Base-by-base conservation (phyloP, 2,329 filamentous ascomycete species). In the Colletotrichum ledebouriae region DNA sequence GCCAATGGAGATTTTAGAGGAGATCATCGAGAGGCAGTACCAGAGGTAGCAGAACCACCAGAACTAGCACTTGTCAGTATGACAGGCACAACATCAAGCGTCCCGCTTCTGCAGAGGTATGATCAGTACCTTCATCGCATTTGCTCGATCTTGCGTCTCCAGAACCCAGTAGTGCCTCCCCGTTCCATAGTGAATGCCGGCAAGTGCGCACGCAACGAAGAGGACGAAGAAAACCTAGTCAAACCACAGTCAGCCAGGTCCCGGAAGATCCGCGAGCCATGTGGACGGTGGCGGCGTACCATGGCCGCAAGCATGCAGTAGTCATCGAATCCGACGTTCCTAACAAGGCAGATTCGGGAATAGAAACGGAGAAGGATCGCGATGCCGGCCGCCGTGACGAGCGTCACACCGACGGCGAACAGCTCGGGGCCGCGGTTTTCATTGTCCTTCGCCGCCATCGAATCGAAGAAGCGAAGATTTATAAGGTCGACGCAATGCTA, bases 1-100 rank as follows among this genome's bases (percentile, higher is more conserved):
- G 20, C 73, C 71, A 42, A 75, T 74, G 13, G 74, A 75, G 12
- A 75, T 72, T 53, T 75, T 76, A 11, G 77, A 78, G 11, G 75
- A 63, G n/a, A 80, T 75, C 78, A 81, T 80, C 20, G 76, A 71
- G 6, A 77, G 44, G 50, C 75, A 77, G 71, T 79, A 81, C 75
- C 75, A 77, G n/a, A 80, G 69, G 47, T 79, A 80, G 68, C 79
- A 80, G 62, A 76, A 76, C 79, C 79, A 81, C 78, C 78, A 81
- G 49, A 71, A 79, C 74, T 78, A 33, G 20, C 59, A 13, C 17
- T 1, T 11, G 2, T 55, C 15, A 55, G 52, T 29, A 37, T 17
- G 4, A 37, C 12, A 7, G 17, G 49, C 3, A 11, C 7, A 13
- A 1, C 13, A 2, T 53, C 1, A 13, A 39, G 11, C 1, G 37